Conservation (phyloP, 164 flowering plant genomes). For the Stephania japonica region DNA sequence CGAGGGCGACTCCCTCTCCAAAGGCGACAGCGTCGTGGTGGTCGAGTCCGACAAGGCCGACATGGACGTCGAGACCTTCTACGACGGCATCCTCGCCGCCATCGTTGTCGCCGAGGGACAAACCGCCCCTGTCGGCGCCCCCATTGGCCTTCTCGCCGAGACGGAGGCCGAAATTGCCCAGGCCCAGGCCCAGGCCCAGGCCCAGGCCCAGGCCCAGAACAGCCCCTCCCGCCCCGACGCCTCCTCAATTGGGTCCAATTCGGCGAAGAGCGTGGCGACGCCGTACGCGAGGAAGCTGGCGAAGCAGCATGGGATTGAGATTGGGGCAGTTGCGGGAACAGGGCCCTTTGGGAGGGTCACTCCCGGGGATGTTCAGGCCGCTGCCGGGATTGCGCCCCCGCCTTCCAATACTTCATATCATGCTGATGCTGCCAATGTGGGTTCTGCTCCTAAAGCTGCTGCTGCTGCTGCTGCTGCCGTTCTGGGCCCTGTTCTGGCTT, state of each 20-base stretch:
- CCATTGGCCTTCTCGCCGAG: slow-evolving; percentile 83
- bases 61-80: slow-evolving; percentile 94
- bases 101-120: slow-evolving; percentile 81
- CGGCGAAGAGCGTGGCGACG: slow-evolving; percentile 60
- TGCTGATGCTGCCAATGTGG: slow-evolving; percentile 19
- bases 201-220: no score
- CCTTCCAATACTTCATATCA: slow-evolving; percentile 21
- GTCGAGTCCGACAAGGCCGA: slow-evolving; percentile 96
- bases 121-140: slow-evolving; percentile 82
- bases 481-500: slow-evolving; percentile 28
- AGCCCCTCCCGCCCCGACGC: no score
- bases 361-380: slow-evolving; percentile 66
- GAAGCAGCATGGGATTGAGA: slow-evolving; percentile 82
- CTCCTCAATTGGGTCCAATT: no score
- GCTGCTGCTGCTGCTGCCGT: slow-evolving; percentile 30
- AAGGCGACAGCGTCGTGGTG: slow-evolving; percentile 89
- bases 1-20: slow-evolving; percentile 79
- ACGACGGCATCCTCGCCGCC: slow-evolving; percentile 85
- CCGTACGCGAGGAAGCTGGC: slow-evolving; percentile 90
- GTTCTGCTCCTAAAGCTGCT: slow-evolving; percentile 13
- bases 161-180: slow-evolving; percentile 65
- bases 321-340: slow-evolving; percentile 53
- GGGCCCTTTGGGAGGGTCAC: slow-evolving; percentile 86
- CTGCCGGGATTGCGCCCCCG: slow-evolving; percentile 59
- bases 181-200: no score